These are phyloP conservation scores for Conidiobolus incongruus DNA, from an alignment of 371 early-diverging fungal species.

Conservation along the genomic window DNA sequence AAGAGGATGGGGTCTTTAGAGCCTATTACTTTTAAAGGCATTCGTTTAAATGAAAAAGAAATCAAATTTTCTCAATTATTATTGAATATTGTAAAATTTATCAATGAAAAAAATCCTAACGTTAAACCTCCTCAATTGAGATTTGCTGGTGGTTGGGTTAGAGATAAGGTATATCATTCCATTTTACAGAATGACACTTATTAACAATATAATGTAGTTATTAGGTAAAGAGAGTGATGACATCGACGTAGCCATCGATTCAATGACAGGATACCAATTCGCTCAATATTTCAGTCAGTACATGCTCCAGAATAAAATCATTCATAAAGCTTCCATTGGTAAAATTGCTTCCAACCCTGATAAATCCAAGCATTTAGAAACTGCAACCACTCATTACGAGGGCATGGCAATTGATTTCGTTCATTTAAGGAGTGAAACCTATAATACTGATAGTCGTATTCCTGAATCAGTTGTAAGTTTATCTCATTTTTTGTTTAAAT, in stretches of 20 bases:
- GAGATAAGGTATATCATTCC: constrained; percentile 98
- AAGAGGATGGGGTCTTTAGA: no score
- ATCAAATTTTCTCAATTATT: constrained; percentile 32
- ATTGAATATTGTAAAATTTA: constrained; percentile 21
- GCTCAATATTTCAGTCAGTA: constrained; percentile 52
- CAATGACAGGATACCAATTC: constrained; percentile 89
- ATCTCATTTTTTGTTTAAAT: background rate
- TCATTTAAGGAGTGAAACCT: constrained; percentile 84
- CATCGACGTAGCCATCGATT: constrained; percentile 90
- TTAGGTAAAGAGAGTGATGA: constrained; percentile 79
- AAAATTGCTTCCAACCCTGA: constrained; percentile 90
- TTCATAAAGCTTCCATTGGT: constrained; percentile 26
- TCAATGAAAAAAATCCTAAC: constrained; percentile 20
- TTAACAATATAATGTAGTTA: constrained; percentile 36
- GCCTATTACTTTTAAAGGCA: background rate
- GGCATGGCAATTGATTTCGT: constrained; percentile 87
- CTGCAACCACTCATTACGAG: constrained; percentile 73
- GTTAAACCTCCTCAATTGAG: constrained; percentile 41
- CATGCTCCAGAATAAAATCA: constrained; percentile 21
- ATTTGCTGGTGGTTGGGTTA: constrained; percentile 98
- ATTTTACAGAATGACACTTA: no score
- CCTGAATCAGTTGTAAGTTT: constrained; percentile 38
- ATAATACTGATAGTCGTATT: constrained; percentile 63
- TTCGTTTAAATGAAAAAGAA: constrained; percentile 26
- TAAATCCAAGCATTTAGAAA: constrained; percentile 97